Conservation (phyloP, 305 asterid species). For the Salvia sclarea region DNA sequence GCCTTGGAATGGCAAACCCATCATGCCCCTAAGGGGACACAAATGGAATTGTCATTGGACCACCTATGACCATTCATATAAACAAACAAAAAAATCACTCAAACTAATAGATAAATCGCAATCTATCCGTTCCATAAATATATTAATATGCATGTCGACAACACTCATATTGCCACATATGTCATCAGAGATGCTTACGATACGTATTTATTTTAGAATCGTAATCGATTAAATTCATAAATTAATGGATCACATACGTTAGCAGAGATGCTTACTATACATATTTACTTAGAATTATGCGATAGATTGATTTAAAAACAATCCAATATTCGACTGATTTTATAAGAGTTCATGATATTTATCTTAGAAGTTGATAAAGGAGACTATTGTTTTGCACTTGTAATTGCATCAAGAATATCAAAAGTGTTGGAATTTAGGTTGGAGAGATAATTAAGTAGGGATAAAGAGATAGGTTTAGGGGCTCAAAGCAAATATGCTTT, state of each 20-base stretch:
- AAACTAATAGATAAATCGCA: background rate
- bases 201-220: no score
- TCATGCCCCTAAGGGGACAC: conserved; percentile 45
- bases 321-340: no score
- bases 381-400: background rate
- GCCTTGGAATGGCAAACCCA: conserved; percentile 48
- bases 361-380: no score
- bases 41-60: conserved; percentile 43
- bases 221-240: no score
- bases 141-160: no score
- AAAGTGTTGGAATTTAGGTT: conserved; percentile 34
- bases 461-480: conserved; percentile 36
- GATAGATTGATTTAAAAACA: no score
- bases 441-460: background rate
- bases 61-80: conserved; percentile 37
- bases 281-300: no score
- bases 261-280: no score
- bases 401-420: background rate
- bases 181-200: no score
- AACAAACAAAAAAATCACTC: background rate
- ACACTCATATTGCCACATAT: no score
- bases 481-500: conserved; percentile 53
- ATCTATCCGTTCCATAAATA: background rate
- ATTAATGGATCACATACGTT: no score
- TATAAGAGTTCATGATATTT: no score